These are phyloP conservation scores for Exophiala viscosa DNA, from an alignment of 2,329 filamentous ascomycete species.

Conservation along the genomic window DNA sequence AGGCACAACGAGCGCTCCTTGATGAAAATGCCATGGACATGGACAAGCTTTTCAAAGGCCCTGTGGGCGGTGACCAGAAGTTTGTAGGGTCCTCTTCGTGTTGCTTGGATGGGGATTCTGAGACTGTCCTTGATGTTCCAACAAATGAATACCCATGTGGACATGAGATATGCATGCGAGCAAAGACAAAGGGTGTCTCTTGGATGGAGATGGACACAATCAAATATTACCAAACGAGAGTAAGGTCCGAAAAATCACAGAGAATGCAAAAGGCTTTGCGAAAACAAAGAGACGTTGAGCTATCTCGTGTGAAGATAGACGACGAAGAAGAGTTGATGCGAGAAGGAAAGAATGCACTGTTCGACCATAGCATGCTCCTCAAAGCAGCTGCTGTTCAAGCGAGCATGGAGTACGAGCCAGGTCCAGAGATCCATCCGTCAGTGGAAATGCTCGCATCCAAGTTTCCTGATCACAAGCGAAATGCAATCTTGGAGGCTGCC, in stretches of 20 bases:
- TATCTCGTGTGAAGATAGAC: constrained; percentile 24
- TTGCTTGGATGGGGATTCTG: constrained; percentile 19
- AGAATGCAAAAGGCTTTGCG: constrained; percentile 27
- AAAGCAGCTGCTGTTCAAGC: not conserved
- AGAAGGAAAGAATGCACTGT: constrained; percentile 11
- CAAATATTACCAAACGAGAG: constrained; percentile 26
- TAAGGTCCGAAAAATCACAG: constrained; percentile 22
- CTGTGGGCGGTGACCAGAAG: constrained; percentile 25
- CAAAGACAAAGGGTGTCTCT: constrained; percentile 25
- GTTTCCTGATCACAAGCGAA: constrained; percentile 21
- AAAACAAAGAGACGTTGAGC: constrained; percentile 29
- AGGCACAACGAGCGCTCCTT: constrained; percentile 24
- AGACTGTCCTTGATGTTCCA: not conserved
- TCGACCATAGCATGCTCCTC: constrained; percentile 11
- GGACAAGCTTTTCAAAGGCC: constrained; percentile 21
- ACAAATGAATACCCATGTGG: constrained; percentile 12
- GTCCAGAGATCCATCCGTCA: constrained; percentile 1
- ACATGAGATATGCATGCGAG: constrained; percentile 25
- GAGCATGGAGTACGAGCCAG: not conserved
- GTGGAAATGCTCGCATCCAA: constrained; percentile 18
- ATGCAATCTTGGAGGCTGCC: constrained; percentile 24
- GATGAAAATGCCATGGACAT: constrained; percentile 22
- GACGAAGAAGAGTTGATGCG: constrained; percentile 22
- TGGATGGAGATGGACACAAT: constrained; percentile 29
- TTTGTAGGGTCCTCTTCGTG: constrained; percentile 21